These are phyloP conservation scores for Hypoxylon crocopeplum DNA, from an alignment of 495 filamentous ascomycete genomes.

Conservation along the genomic window DNA sequence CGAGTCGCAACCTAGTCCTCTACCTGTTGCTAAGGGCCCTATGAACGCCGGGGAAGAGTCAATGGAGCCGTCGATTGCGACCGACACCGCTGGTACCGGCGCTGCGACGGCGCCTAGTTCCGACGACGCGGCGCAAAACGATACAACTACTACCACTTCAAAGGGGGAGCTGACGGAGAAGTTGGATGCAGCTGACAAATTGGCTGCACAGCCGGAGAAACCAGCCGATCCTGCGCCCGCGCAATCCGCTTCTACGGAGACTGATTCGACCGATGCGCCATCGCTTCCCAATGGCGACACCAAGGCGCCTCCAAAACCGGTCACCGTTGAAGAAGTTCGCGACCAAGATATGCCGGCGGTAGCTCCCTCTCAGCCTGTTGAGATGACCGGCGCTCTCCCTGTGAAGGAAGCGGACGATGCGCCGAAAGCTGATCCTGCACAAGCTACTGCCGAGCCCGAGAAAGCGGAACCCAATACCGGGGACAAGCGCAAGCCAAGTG, in stretches of 20 bases:
- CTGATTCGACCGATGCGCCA: constrained; percentile 17
- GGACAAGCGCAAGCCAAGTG: constrained; percentile 42
- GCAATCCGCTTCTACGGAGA: constrained; percentile 15
- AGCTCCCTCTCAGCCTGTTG: constrained; percentile 11
- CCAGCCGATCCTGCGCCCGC: constrained; percentile 20
- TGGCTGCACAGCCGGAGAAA: constrained; percentile 31
- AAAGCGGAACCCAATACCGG: constrained; percentile 15
- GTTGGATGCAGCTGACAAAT: constrained; percentile 16
- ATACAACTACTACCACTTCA: constrained; percentile 13
- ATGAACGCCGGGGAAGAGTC: constrained; percentile 22
- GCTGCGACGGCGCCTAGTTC: constrained; percentile 15
- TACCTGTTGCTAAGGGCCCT: constrained; percentile 25
- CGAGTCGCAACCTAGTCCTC: constrained; percentile 22
- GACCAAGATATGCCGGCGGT: constrained; percentile 28
- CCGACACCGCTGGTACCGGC: constrained; percentile 8
- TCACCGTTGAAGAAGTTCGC: constrained; percentile 31
- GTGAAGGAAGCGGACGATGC: constrained; percentile 12
- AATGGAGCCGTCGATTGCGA: constrained; percentile 21
- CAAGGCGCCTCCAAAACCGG: constrained; percentile 32
- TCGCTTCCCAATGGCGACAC: constrained; percentile 26
- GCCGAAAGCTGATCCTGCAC: constrained; percentile 16
- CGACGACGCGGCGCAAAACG: constrained; percentile 23
- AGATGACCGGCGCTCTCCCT: constrained; percentile 27
- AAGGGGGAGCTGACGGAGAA: constrained; percentile 31
- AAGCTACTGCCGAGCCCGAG: constrained; percentile 6